Base-by-base conservation (phyloP, 2,329 filamentous ascomycete genomes). In the Clarireedia homoeocarpa region DNA sequence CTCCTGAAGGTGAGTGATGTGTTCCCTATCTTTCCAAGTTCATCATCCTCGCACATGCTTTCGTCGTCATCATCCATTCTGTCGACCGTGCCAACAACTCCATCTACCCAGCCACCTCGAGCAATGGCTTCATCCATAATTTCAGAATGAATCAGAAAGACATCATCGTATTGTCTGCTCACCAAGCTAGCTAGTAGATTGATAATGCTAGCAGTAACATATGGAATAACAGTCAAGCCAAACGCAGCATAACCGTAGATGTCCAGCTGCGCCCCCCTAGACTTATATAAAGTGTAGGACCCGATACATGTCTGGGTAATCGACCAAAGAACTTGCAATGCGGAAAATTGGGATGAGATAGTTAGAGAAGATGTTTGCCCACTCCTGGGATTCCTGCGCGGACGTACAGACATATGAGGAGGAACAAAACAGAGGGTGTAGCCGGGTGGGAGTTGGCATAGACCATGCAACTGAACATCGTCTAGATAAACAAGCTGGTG, bases 161-260 rank as follows among this genome's bases (percentile, higher is more conserved):
- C 9, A 26, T 30, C 27, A 23, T 46, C 26, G 34, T 56, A 56
- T 27, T 51, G 39, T 6, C 40, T 39, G 34, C 36, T 52, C 14
- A 56, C 48, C 34, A 56, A 26, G 7, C 48, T 42, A 30, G 23
- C 49, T 4, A 52, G 15, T 15, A 56, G 27, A 56, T 56, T 56
- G 12, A 52, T 48, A 10, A 56, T 36, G 4, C 45, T 51, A 5
- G 45, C 45, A 6, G 52, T 40, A 10, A 52, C 40, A 47, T 56
- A 56, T 4, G 54, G 54, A 40, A 56, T 56, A 26, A 56, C 54
- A 2, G 54, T 52, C 48, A 56, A 52, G 17, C 48, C 48, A 52
- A 56, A 56, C 15, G 54, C 54, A 30, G 39, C 54, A 38, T 51
- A 56, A 1, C 54, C 54, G 26, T 47, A 56, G n/a, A 24, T 20